Conservation (phyloP, 352 stramenopile species). For the Thalassiosira mediterranea region DNA sequence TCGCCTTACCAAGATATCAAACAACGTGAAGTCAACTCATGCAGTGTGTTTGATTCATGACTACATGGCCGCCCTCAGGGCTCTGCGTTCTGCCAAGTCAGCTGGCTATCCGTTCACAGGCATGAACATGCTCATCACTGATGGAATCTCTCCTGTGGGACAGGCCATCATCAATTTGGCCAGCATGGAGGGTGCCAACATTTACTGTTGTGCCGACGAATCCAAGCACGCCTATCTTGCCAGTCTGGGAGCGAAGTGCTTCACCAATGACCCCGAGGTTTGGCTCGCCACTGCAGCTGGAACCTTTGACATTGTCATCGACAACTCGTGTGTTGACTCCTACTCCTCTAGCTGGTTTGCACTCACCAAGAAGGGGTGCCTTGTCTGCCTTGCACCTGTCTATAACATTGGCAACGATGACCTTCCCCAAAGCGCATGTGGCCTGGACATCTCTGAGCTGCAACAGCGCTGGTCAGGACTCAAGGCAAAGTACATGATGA, state of each 20-base stretch:
- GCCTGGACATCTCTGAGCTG: slow-evolving; percentile 15
- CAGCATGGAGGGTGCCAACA: slow-evolving; percentile 38
- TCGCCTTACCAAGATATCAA: slow-evolving; percentile 55
- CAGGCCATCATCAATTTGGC: slow-evolving; percentile 57
- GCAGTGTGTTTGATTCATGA: slow-evolving; percentile 57
- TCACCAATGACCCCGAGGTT: slow-evolving; percentile 27
- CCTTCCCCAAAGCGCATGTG: neutral
- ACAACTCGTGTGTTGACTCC: slow-evolving; percentile 43
- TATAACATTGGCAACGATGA: slow-evolving; percentile 6
- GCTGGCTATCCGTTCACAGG: slow-evolving; percentile 9
- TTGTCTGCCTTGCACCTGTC: slow-evolving; percentile 35
- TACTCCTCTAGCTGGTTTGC: slow-evolving; percentile 22
- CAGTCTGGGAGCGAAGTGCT: slow-evolving; percentile 4
- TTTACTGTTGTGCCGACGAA: slow-evolving; percentile 48
- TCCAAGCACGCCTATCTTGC: slow-evolving; percentile 1
- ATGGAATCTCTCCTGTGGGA: slow-evolving; percentile 45
- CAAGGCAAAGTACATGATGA: slow-evolving; percentile 44
- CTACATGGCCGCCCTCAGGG: slow-evolving; percentile 64
- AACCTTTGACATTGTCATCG: slow-evolving; percentile 62
- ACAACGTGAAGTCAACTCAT: slow-evolving; percentile 50
- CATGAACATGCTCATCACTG: slow-evolving; percentile 50
- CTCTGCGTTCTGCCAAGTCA: slow-evolving; percentile 25
- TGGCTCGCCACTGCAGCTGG: slow-evolving; percentile 44
- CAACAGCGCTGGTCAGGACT: slow-evolving; percentile 18
- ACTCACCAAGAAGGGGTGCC: slow-evolving; percentile 30